Conservation (phyloP, 306 rosid genomes). For the Cucurbita argyrosperma region DNA sequence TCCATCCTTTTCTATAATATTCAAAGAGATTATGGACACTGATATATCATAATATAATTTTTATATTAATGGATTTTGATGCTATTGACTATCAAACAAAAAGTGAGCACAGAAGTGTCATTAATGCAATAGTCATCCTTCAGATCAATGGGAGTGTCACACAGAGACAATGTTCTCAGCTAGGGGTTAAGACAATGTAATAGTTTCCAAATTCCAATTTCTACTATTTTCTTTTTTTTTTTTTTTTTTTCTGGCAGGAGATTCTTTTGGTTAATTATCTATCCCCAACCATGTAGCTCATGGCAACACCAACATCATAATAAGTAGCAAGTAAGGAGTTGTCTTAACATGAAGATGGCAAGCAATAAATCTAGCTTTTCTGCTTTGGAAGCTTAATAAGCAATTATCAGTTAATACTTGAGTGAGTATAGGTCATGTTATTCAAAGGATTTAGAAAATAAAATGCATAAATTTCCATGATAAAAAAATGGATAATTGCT, state of each 20-base stretch:
- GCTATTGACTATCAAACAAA: not conserved
- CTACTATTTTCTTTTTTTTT: not conserved
- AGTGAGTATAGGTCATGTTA: not conserved
- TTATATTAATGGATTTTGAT: not conserved
- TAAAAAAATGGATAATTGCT: slow-evolving; percentile 13
- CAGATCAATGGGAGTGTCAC: not conserved
- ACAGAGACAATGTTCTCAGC: not conserved
- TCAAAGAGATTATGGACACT: not conserved
- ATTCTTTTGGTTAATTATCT: not conserved
- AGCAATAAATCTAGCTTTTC: not conserved
- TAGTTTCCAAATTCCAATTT: not conserved
- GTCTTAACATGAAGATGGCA: not conserved
- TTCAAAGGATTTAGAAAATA: not conserved
- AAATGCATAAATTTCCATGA: slow-evolving; percentile 1
- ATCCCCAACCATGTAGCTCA: not conserved
- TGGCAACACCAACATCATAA: not conserved
- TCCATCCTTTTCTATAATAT: not conserved
- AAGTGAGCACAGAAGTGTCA: not conserved
- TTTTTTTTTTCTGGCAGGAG: not conserved
- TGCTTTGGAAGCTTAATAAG: not conserved
- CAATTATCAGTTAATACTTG: not conserved
- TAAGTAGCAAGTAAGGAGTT: not conserved
- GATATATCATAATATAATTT: not conserved
- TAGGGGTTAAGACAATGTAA: not conserved
- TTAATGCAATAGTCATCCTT: not conserved